Conservation (phyloP, 768 basidiomycete species). For the Trametes gibbosa region DNA sequence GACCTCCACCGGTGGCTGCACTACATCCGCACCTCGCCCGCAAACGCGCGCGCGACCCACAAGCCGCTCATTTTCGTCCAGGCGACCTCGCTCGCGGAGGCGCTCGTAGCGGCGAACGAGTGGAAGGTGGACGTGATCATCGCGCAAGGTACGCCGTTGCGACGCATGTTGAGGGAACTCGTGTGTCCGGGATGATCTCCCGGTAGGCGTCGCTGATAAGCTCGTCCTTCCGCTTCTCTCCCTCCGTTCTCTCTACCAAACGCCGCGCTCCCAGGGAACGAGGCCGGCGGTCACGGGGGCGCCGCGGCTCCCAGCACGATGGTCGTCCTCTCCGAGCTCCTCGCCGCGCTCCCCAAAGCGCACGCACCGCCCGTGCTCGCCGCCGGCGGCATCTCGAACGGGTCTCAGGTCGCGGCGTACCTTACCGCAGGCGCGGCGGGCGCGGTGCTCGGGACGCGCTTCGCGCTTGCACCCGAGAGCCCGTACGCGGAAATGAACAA, state of each 20-base stretch:
- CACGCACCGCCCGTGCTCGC: slow-evolving; percentile 57
- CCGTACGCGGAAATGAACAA: slow-evolving; percentile 34
- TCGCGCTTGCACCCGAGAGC: slow-evolving; percentile 66
- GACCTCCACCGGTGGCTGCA: slow-evolving; percentile 59
- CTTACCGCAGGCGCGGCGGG: slow-evolving; percentile 69
- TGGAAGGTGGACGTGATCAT: slow-evolving; percentile 76
- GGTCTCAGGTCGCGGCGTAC: slow-evolving; percentile 61
- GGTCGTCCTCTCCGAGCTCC: slow-evolving; percentile 55
- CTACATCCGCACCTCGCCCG: slow-evolving; percentile 55
- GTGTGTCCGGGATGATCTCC: background rate
- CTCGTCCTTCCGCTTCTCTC: background rate
- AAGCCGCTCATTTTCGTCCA: slow-evolving; percentile 62
- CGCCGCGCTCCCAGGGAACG: slow-evolving; percentile 49
- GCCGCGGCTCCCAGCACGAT: slow-evolving; percentile 55
- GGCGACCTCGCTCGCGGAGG: slow-evolving; percentile 59
- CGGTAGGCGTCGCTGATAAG: slow-evolving; percentile 1
- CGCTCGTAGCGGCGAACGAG: slow-evolving; percentile 54
- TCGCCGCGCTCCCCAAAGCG: slow-evolving; percentile 39
- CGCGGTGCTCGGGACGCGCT: slow-evolving; percentile 71
- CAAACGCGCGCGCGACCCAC: slow-evolving; percentile 35
- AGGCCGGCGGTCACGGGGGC: slow-evolving; percentile 78
- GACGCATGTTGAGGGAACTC: too few relatives aligned
- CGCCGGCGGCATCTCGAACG: slow-evolving; percentile 71
- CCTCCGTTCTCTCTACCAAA: background rate
- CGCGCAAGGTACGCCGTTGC: slow-evolving; percentile 62